phyloP scores from a whole-genome alignment of 1,284 basidiomycete species.

The Sporisorium exsertum region DNA sequence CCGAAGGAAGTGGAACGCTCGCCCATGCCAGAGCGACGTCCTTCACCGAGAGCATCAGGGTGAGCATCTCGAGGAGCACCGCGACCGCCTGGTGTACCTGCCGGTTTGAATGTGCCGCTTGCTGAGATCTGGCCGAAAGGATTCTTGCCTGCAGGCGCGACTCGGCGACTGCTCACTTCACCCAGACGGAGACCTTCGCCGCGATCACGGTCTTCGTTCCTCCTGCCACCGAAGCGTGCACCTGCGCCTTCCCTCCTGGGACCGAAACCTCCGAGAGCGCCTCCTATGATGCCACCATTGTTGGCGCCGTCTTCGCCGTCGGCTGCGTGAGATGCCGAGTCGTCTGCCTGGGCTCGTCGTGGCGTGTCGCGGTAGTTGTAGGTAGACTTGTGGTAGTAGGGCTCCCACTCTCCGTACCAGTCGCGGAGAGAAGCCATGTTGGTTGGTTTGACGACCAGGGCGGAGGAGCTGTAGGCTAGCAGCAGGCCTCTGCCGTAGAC shows the following conservation, averaged over 20 bases:
- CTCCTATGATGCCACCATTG: constrained; percentile 46
- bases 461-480: constrained; percentile 79
- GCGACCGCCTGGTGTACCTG: constrained; percentile 43
- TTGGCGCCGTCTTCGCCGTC: constrained; percentile 28
- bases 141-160: constrained; percentile 59
- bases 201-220: constrained; percentile 53
- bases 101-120: constrained; percentile 61
- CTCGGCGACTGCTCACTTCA: constrained; percentile 33
- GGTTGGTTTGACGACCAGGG: constrained; percentile 78
- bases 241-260: constrained; percentile 49
- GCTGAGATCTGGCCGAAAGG: constrained; percentile 63
- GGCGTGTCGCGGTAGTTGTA: constrained; percentile 78
- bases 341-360: constrained; percentile 68
- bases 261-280: constrained; percentile 46
- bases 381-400: constrained; percentile 69
- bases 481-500: constrained; percentile 67
- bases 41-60: constrained; percentile 25
- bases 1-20: constrained; percentile 49
- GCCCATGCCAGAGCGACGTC: constrained; percentile 42
- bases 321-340: constrained; percentile 12
- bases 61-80: constrained; percentile 37
- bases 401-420: constrained; percentile 78
- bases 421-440: constrained; percentile 83
- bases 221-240: constrained; percentile 42
- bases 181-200: constrained; percentile 44